A percentile compares a stretch with the other conserved stretches of the same genome.
phyloP scores from a whole-genome alignment of 306 rosid genomes.

The Canavalia gladiata region DNA sequence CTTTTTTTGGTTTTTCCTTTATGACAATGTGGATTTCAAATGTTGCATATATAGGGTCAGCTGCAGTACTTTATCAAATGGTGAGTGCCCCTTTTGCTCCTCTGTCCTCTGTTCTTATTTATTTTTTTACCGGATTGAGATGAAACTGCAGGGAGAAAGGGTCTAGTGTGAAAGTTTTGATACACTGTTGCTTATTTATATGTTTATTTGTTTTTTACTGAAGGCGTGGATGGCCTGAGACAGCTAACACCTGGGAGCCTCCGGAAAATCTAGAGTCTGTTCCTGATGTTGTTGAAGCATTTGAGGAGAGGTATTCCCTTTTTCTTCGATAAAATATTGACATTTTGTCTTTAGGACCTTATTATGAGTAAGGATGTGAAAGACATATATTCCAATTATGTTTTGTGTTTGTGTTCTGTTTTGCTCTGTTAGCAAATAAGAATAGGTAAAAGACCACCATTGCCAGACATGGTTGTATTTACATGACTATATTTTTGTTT shows the following conservation, averaged over 20 bases:
- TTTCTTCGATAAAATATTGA: neutral
- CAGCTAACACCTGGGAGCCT: slow-evolving; percentile 98
- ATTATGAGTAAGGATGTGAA: neutral
- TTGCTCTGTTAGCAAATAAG: slow-evolving; percentile 21
- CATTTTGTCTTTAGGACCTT: neutral
- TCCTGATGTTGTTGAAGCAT: slow-evolving; percentile 77
- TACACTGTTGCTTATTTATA: neutral
- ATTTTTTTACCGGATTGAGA: neutral
- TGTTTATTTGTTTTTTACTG: slow-evolving; percentile 28
- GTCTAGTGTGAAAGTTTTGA: neutral
- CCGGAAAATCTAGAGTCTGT: slow-evolving; percentile 75
- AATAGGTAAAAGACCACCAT: neutral
- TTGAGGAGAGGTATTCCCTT: slow-evolving; percentile 74
- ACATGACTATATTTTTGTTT: neutral
- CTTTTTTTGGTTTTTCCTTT: neutral
- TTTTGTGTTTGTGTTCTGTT: slow-evolving; percentile 16
- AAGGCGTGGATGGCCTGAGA: slow-evolving; percentile 93
- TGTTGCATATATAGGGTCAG: slow-evolving; percentile 68
- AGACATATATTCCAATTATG: neutral
- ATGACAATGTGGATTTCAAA: slow-evolving; percentile 21
- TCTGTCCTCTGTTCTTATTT: slow-evolving; percentile 15
- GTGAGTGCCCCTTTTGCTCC: slow-evolving; percentile 55
- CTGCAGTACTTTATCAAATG: slow-evolving; percentile 87
- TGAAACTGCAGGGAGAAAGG: slow-evolving; percentile 1
- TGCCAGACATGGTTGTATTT: slow-evolving; percentile 3